Conservation (phyloP, 164 flowering plant species). For the Buxus sempervirens region DNA sequence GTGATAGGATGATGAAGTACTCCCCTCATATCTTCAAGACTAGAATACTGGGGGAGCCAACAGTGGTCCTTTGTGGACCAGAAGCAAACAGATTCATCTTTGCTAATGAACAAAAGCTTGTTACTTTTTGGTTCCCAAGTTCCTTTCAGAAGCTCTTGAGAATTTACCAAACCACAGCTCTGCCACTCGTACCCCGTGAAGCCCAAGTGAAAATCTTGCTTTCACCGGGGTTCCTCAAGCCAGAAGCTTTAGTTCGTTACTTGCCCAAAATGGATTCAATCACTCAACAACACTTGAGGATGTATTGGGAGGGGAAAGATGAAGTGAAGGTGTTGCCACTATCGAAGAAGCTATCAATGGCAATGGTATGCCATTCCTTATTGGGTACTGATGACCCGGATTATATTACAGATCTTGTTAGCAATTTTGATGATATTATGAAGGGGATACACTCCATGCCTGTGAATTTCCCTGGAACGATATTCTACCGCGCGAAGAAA, state of each 20-base stretch:
- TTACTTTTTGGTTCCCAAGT: conserved; percentile 28
- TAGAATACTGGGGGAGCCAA: conserved; percentile 6
- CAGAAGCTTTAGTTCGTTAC: conserved; percentile 26
- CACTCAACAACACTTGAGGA: conserved; percentile 17
- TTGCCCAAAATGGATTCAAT: conserved; percentile 27
- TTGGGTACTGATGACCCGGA: too few relatives aligned
- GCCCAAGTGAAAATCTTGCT: conserved; percentile 5
- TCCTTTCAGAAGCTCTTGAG: conserved; percentile 34
- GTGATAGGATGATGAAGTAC: conserved; percentile 29
- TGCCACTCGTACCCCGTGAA: too few relatives aligned
- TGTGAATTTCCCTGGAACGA: conserved; percentile 40
- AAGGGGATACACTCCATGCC: not conserved
- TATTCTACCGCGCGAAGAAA: conserved; percentile 21
- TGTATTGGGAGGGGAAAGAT: conserved; percentile 22
- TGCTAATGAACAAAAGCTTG: conserved; percentile 30
- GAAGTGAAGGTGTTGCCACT: conserved; percentile 27
- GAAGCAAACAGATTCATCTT: conserved; percentile 38
- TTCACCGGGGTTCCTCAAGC: conserved; percentile 30
- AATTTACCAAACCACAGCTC: too few relatives aligned
- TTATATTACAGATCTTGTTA: conserved; percentile 29
- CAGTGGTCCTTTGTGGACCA: conserved; percentile 27
- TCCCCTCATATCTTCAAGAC: conserved; percentile 37
- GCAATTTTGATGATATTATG: conserved; percentile 23
- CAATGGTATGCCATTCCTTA: too few relatives aligned
- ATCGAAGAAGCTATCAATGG: conserved; percentile 20